phyloP scores from a whole-genome alignment of 192 early-diverging fungal species.

The Fimicolochytrium jonesii region DNA sequence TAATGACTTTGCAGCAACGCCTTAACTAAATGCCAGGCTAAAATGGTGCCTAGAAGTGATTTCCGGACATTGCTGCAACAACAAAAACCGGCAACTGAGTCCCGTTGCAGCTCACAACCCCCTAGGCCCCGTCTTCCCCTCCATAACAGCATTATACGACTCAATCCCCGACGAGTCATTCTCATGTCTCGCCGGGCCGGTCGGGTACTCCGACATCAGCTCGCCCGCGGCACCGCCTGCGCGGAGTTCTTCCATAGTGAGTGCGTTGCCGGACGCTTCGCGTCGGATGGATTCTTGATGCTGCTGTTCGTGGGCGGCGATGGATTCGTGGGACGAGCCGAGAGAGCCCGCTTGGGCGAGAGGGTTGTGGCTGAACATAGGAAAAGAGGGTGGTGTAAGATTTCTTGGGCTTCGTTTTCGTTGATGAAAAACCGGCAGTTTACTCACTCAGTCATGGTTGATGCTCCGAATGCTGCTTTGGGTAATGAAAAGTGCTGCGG shows the following conservation, averaged over 20 bases:
- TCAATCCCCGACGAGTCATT: neutral
- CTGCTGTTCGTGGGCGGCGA: neutral
- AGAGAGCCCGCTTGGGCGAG: neutral
- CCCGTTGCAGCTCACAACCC: neutral
- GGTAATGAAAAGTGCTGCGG: no score
- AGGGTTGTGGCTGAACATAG: no score
- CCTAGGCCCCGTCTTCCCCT: neutral
- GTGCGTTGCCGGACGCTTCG: neutral
- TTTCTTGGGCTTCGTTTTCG: no score
- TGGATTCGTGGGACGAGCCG: neutral
- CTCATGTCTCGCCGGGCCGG: neutral
- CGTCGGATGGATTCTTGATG: slow-evolving; percentile 7
- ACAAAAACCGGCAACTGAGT: no score
- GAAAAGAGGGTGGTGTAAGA: no score
- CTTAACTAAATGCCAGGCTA: no score
- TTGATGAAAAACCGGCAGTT: no score
- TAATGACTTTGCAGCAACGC: no score
- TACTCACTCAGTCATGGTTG: no score
- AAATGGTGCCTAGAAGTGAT: no score
- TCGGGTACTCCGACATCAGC: neutral
- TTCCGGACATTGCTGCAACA: no score
- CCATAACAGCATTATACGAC: slow-evolving; percentile 1
- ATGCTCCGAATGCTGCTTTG: no score
- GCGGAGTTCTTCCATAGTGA: neutral
- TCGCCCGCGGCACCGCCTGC: slow-evolving; percentile 8